phyloP scores from a whole-genome alignment of 2,329 filamentous ascomycete genomes.

The Drechmeria coniospora region DNA sequence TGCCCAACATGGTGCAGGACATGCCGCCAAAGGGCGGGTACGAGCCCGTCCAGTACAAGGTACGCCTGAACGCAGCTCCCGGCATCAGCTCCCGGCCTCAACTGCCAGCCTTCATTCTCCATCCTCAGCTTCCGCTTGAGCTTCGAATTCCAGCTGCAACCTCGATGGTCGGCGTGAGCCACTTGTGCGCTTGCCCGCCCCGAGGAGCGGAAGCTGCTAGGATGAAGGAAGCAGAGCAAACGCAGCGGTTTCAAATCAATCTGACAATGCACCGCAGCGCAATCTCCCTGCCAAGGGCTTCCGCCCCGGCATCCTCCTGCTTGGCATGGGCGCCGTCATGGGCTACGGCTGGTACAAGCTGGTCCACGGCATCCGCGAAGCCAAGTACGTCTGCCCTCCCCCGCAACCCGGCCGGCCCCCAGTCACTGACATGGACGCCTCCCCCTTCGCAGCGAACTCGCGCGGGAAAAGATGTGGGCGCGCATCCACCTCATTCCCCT shows the following conservation, averaged over 20 bases:
- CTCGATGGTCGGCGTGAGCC: too few species aligned
- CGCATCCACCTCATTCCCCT: constrained; percentile 88
- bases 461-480: constrained; percentile 95
- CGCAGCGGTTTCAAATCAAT: not conserved
- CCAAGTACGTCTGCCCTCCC: constrained; percentile 52
- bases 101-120: too few species aligned
- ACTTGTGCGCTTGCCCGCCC: not conserved
- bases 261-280: constrained; percentile 38
- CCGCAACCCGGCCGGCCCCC: not conserved
- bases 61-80: constrained; percentile 15
- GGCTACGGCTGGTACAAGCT: constrained; percentile 82
- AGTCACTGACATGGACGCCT: not conserved
- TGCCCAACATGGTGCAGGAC: constrained; percentile 77
- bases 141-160: too few species aligned
- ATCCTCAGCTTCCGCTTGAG: too few species aligned
- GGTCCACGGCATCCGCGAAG: constrained; percentile 70
- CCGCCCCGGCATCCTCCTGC: constrained; percentile 63
- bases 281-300: constrained; percentile 88
- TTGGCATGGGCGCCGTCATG: constrained; percentile 66
- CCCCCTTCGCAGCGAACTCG: constrained; percentile 54
- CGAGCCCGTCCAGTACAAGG: constrained; percentile 92
- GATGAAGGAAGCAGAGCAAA: too few species aligned
- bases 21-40: constrained; percentile 94
- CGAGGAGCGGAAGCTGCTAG: not conserved
- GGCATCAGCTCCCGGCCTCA: not conserved